Base-by-base conservation (phyloP, 208 protist genomes). In the Crithidia acanthocephali region DNA sequence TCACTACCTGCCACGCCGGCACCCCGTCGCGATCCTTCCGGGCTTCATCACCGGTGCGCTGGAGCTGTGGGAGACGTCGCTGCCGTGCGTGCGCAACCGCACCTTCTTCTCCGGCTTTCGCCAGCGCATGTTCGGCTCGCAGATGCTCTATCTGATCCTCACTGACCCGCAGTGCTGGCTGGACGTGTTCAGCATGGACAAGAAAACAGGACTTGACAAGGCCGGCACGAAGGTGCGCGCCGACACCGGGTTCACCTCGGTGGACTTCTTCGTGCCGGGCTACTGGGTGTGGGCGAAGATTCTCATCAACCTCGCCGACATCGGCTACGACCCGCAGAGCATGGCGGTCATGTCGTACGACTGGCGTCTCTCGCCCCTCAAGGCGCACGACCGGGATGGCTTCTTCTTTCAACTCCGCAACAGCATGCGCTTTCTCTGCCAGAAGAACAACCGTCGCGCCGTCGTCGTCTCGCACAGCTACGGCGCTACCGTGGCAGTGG, bases 221-320 rank as follows among this genome's bases (percentile, higher is more conserved):
- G 52, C 83, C 11, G 88, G 89, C 44, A 85, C 94, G 23, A 91
- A 91, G 63, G 79, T 98, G 64, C 87, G 95, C 48, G 79, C 93
- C 7, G 95, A 92, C 70, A 68, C 72, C 10, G 92, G 92, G 55
- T 88, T 97, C 71, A 74, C 81, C 48, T 86, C 90, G 0, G 87
- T 94, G 18, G 93, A 97, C 68, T 97, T 94, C 65, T 95, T 98
- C 56, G 59, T 98, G 11, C 89, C 91, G 0, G 90, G 90, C 16
- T 96, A 91, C 77, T 97, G 93, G 95, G 92, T 98, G 30, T 98
- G 93, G 92, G 92, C 85, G 15, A 96, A 95, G 65, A 61, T 98
- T 35, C 80, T 98, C 32, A 76, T 96, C 32, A 97, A 96, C 74
- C 80, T 98, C n/a, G 93, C 88, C 0, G 90, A 97, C 48, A 92